Conservation (phyloP, 331 rosid genomes). For the Phaseolus coccineus region DNA sequence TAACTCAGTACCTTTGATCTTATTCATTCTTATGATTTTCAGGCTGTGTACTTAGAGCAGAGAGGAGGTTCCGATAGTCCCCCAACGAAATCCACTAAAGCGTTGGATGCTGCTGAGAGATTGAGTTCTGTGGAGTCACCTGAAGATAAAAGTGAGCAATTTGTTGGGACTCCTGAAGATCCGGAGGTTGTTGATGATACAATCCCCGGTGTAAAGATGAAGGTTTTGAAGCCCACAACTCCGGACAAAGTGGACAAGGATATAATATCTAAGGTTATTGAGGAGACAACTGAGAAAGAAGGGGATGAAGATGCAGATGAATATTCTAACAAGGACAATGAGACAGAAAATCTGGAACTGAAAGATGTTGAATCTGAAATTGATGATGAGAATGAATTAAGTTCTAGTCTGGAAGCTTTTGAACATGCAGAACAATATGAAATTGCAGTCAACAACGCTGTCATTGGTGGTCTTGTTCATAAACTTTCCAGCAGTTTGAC, state of each 20-base stretch:
- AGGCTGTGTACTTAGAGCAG: constrained; percentile 76
- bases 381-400: constrained; percentile 56
- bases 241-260: constrained; percentile 78
- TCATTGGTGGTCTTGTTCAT: constrained; percentile 63
- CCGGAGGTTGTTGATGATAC: constrained; percentile 64
- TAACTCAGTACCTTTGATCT: neutral
- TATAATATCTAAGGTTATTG: constrained; percentile 78
- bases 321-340: constrained; percentile 43
- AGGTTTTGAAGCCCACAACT: constrained; percentile 69
- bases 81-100: constrained; percentile 49
- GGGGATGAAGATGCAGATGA: constrained; percentile 43
- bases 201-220: constrained; percentile 84
- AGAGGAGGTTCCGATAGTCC: constrained; percentile 50
- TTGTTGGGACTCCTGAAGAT: constrained; percentile 62
- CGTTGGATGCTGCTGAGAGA: constrained; percentile 52
- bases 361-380: constrained; percentile 45
- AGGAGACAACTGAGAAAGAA: constrained; percentile 75
- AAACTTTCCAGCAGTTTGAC: constrained; percentile 58
- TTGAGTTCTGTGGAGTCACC: constrained; percentile 60
- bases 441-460: constrained; percentile 64
- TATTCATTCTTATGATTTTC: constrained; percentile 42
- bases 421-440: constrained; percentile 42
- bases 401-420: constrained; percentile 43
- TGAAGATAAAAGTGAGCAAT: constrained; percentile 58
- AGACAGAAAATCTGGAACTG: constrained; percentile 28